Percentiles rank a stretch among this genome's conserved stretches.
Evolutionary conservation across 1,284 basidiomycete species (phyloP).

Genomic region (Sporisorium iseilematis-ciliati): DNA sequence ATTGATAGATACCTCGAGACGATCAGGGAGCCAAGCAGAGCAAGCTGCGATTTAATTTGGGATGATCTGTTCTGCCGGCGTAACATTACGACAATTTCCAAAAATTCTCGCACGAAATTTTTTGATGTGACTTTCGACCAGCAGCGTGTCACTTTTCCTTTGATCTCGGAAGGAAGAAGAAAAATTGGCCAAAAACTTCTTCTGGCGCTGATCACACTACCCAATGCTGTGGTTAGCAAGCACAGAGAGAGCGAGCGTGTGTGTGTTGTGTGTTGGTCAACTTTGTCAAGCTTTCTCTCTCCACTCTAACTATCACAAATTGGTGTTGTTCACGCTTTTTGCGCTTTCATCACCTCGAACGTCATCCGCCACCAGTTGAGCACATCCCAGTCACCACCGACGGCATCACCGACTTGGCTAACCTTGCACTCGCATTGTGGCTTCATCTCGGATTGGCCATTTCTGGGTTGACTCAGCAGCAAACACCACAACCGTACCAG

Average conservation of each 20-base stretch:
- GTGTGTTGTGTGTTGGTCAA: slow-evolving; percentile 8
- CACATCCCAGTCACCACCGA: neutral
- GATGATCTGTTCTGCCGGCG: neutral
- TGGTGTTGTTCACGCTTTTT: slow-evolving; percentile 2
- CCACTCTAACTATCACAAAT: neutral
- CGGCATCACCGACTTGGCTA: neutral
- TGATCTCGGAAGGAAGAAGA: slow-evolving; percentile 3
- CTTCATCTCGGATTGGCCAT: too few relatives aligned
- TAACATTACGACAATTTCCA: neutral
- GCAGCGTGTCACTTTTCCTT: slow-evolving; percentile 3
- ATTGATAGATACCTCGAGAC: too few relatives aligned
- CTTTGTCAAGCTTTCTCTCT: neutral
- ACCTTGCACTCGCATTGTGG: too few relatives aligned
- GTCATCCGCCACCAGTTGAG: neutral
- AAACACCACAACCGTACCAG: too few relatives aligned
- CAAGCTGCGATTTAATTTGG: neutral
- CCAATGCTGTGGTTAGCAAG: neutral
- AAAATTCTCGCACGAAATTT: slow-evolving; percentile 21
- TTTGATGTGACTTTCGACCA: too few relatives aligned
- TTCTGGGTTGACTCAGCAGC: too few relatives aligned
- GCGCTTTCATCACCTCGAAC: neutral
- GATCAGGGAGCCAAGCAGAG: neutral
- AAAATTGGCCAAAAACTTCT: slow-evolving; percentile 20
- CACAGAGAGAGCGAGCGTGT: neutral
- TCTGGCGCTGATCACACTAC: slow-evolving; percentile 26